Conservation (phyloP, 331 rosid genomes). For the Stylosanthes scabra region DNA sequence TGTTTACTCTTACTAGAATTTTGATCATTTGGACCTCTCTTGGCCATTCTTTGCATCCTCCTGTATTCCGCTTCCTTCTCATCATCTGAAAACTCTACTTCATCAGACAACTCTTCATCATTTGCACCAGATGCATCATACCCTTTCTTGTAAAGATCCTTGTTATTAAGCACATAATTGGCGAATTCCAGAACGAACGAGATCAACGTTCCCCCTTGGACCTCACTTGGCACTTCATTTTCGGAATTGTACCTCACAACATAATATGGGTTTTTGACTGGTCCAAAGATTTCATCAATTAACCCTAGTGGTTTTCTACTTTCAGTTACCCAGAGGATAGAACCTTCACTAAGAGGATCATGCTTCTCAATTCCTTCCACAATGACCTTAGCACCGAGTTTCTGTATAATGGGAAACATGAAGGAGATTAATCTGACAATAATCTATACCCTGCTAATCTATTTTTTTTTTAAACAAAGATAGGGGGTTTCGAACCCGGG, state of each 20-base stretch:
- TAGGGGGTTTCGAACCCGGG: no score
- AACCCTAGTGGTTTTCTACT: conserved; percentile 73
- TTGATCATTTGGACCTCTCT: conserved; percentile 68
- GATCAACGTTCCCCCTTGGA: conserved; percentile 56
- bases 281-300: conserved; percentile 95
- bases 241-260: conserved; percentile 86
- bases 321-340: conserved; percentile 89
- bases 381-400: conserved; percentile 68
- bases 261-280: conserved; percentile 85
- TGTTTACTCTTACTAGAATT: conserved; percentile 51
- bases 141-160: conserved; percentile 81
- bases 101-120: conserved; percentile 87
- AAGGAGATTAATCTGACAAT: conserved; percentile 33
- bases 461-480: no score
- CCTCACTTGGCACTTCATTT: conserved; percentile 71
- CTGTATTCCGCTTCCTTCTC: conserved; percentile 87
- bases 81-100: conserved; percentile 89
- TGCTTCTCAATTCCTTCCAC: conserved; percentile 93
- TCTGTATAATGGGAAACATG: conserved; percentile 53
- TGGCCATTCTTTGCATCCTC: conserved; percentile 57
- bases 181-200: conserved; percentile 90
- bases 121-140: conserved; percentile 90
- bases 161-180: conserved; percentile 70
- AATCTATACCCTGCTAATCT: conserved; percentile 5
- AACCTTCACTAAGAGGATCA: conserved; percentile 82